Conservation (phyloP, 169 alveolate genomes). For the Eimeria necatrix region DNA sequence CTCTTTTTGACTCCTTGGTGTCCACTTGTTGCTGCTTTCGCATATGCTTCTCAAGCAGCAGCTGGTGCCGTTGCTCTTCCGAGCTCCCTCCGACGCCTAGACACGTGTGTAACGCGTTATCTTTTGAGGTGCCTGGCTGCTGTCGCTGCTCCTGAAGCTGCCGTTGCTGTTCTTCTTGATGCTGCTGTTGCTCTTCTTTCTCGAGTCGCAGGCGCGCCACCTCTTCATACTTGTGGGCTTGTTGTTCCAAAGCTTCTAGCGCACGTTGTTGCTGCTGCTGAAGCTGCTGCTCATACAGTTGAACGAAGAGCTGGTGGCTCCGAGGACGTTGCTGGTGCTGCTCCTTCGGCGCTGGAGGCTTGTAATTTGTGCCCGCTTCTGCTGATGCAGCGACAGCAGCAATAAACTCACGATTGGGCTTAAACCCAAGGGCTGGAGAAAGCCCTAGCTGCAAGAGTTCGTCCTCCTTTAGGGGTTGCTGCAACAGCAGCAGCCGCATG, state of each 20-base stretch:
- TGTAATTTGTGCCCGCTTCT: conserved; percentile 23
- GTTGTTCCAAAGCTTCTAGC: conserved; percentile 11
- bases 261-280: conserved; percentile 64
- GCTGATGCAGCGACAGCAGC: conserved; percentile 76
- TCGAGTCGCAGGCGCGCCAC: conserved; percentile 33
- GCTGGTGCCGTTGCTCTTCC: conserved; percentile 40
- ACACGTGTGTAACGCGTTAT: neutral
- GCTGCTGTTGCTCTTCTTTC: conserved; percentile 53
- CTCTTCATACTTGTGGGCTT: conserved; percentile 39
- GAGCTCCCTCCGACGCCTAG: neutral
- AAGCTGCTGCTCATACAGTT: conserved; percentile 75
- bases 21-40: conserved; percentile 21
- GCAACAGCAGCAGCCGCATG: conserved; percentile 82
- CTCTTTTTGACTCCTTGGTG: conserved; percentile 10
- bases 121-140: conserved; percentile 5
- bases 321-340: conserved; percentile 54
- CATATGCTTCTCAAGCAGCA: conserved; percentile 20
- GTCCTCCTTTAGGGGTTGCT: conserved; percentile 75
- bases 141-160: conserved; percentile 3
- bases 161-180: conserved; percentile 20
- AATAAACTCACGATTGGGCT: conserved; percentile 40
- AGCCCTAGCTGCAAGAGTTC: conserved; percentile 75
- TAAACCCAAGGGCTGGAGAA: conserved; percentile 72
- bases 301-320: conserved; percentile 55
- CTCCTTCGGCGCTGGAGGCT: conserved; percentile 47